A percentile compares a stretch with the other conserved stretches of the same genome.
Evolutionary conservation across 2,329 filamentous ascomycete genomes (phyloP).

Genomic region (Fusarium sp.): DNA sequence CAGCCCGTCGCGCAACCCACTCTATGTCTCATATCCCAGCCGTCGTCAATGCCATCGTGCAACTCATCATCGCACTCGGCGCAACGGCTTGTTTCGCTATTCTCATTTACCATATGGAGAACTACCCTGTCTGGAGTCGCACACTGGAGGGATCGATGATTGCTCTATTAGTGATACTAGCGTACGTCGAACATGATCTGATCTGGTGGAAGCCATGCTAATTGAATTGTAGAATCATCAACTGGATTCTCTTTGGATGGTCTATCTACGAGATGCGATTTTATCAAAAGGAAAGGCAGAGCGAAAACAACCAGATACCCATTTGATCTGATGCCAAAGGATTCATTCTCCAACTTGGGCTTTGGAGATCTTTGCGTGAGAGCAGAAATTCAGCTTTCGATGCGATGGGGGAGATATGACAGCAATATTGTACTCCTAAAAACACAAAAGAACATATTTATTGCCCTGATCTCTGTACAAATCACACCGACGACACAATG

Average conservation of each 20-base stretch:
- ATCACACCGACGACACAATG: too few species aligned
- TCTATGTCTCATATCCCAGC: slow-evolving; percentile 35
- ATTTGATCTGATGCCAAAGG: slow-evolving; percentile 15
- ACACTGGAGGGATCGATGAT: slow-evolving; percentile 36
- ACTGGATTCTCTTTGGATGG: slow-evolving; percentile 37
- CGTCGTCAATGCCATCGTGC: slow-evolving; percentile 25
- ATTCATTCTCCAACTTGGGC: neutral
- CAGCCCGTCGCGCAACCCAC: slow-evolving; percentile 30
- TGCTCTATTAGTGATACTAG: slow-evolving; percentile 39
- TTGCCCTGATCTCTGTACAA: too few species aligned
- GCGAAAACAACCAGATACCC: slow-evolving; percentile 30
- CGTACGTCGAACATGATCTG: slow-evolving; percentile 26
- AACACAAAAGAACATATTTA: too few species aligned
- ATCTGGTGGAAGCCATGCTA: neutral
- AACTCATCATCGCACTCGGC: slow-evolving; percentile 39
- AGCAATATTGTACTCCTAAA: too few species aligned
- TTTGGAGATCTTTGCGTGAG: neutral
- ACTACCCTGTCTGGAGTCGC: slow-evolving; percentile 26
- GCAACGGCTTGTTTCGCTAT: slow-evolving; percentile 37
- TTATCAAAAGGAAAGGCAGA: slow-evolving; percentile 15
- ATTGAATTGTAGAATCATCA: slow-evolving; percentile 23
- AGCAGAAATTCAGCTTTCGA: neutral
- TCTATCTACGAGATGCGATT: slow-evolving; percentile 22
- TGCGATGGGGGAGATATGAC: neutral
- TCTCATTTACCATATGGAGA: slow-evolving; percentile 35